Base-by-base conservation (phyloP, 345 rosid species). In the Bruguiera sexangula region DNA sequence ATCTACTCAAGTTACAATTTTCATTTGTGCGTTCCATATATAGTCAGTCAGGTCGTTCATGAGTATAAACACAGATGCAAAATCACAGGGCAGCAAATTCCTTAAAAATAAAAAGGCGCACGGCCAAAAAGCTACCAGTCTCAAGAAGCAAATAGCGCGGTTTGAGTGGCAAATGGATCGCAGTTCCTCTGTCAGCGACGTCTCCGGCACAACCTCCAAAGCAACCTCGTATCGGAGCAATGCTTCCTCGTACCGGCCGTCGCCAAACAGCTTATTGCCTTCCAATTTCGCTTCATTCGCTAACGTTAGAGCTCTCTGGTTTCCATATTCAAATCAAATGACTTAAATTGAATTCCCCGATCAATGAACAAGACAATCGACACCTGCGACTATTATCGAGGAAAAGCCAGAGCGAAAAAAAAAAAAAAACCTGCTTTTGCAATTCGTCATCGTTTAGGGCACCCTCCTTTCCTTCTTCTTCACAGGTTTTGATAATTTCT, bases 91-190 rank as follows among this genome's bases (percentile, higher is more conserved):
- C 10, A 34, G 8, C 37, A 39, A 39, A 11, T 39, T 39, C 48
- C 2, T 11, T 11, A 15, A 10, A 11, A 39, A 39, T 39, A 43
- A 43, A 43, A 43, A 13, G 18, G 50, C 50, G 30, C 6, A 55
- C 11, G 6, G 19, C 7, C 24, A 22, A 46, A 36, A 15, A 30
- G 30, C 80, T 84, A 90, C 99, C 88, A 88, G 75, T 72, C 89
- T 92, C 69, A 87, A 75, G 78, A 89, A 89, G 75, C 99, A 95
- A 16, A 87, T 73, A 24, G 77, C 90, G 16, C 91, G 91, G 78
- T 92, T 95, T n/a, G 89, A 76, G 75, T 90, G 86, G 71, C 98
- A 95, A 46, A 86, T 83, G 24, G 97, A 85, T 46, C 91, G 86
- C 69, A 89, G 60, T 75, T 92, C 96, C 30, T 59, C 63, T 0